phyloP scores from a whole-genome alignment of 2,329 filamentous ascomycete genomes.

The Aspergillus intermedius region DNA sequence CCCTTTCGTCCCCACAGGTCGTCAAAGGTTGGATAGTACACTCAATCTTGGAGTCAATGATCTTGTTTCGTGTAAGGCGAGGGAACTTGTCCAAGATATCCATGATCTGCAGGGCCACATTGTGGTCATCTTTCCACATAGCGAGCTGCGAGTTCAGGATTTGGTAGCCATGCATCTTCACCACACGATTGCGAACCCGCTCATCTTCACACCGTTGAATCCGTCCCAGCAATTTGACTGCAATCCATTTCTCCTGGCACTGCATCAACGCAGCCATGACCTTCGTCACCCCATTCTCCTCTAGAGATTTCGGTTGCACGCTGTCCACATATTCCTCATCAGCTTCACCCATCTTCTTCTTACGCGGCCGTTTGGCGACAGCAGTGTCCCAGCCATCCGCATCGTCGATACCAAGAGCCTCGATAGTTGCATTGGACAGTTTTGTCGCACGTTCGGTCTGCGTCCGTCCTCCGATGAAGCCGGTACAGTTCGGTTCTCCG shows the following conservation, averaged over 20 bases:
- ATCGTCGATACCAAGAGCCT: constrained; percentile 92
- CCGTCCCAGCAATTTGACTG: constrained; percentile 83
- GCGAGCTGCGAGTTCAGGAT: constrained; percentile 83
- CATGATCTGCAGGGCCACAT: constrained; percentile 81
- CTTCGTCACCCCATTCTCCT: constrained; percentile 79
- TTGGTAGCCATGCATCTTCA: constrained; percentile 95
- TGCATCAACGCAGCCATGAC: constrained; percentile 96
- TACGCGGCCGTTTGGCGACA: constrained; percentile 81
- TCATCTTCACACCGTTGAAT: constrained; percentile 85
- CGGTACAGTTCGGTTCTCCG: constrained; percentile 86
- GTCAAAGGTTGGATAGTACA: constrained; percentile 65
- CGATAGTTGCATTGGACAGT: constrained; percentile 78
- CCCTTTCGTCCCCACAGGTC: constrained; percentile 63
- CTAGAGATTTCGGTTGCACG: constrained; percentile 69
- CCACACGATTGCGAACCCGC: constrained; percentile 76
- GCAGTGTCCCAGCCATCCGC: constrained; percentile 86
- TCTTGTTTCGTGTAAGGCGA: constrained; percentile 91
- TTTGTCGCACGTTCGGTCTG: constrained; percentile 95
- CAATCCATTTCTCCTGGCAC: constrained; percentile 99
- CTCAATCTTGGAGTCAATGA: constrained; percentile 92
- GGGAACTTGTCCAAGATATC: constrained; percentile 85
- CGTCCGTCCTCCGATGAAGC: constrained; percentile 95
- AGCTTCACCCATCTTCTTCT: constrained; percentile 85
- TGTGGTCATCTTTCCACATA: constrained; percentile 81
- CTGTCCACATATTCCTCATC: constrained; percentile 95